Evolutionary conservation across 2,329 filamentous ascomycete genomes (phyloP), one percentile per base, ranked within the genome.

Genomic region (Colletotrichum theobromicola): DNA sequence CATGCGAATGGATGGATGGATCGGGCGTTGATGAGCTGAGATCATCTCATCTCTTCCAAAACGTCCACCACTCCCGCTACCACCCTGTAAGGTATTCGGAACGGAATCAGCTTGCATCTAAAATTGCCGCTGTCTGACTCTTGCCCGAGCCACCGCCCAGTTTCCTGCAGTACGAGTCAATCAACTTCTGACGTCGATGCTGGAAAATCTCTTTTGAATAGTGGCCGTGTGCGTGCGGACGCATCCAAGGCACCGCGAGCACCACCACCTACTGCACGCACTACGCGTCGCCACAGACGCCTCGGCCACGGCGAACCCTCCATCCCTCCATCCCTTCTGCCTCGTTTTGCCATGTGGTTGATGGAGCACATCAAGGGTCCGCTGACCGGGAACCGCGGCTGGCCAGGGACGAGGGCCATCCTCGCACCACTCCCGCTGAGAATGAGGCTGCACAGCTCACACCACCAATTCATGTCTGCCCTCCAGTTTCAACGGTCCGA

Each of bases 361-460:
- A 75, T 74, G 70, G 70, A 74, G 70, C 61, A 58, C 50, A 24
- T 50, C 60, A 60, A 35, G 58, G 46, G 64, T 60, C 53, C 28
- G 16, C 24, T 50, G 63, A 69, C 64, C 24, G 42, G 72, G 69
- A 67, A 69, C 37, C 64, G 72, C 72, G 30, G 70, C 63, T 28
- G 32, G 12, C 12, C 28, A 21, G 15, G 18, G 50, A 37, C 72
- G 72, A 69, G 72, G 72, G 55, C 65, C n/a, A 75, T 50, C 58
- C 73, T 75, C 73, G 73, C 73, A 72, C 53, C 8, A 70, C 60
- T 64, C 21, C 64, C 30, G 69, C 70, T 74, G 73, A 75, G 73
- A 75, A 70, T 42, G 73, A 75, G 70, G 73, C 73, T 75, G 73
- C 73, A 75, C 64, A 65, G 70, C 64, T 74, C 73, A 72, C 64